Evolutionary conservation across 2,329 filamentous ascomycete species (phyloP).

Genomic region (Colletotrichum cordylinicola): DNA sequence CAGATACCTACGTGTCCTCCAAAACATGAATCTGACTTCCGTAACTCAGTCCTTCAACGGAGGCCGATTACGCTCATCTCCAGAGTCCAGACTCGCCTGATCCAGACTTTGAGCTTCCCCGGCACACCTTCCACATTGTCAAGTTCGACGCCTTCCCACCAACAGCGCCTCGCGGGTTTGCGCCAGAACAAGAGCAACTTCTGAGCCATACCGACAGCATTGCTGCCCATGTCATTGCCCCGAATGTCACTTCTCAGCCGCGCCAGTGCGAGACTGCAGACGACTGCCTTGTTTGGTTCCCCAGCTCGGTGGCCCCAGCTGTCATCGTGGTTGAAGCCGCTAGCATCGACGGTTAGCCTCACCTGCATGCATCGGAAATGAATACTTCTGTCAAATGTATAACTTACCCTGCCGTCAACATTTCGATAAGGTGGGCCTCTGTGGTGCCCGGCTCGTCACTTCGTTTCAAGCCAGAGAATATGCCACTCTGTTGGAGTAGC

Average conservation of each 20-base stretch:
- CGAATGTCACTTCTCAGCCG: slow-evolving; percentile 92
- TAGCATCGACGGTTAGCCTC: slow-evolving; percentile 39
- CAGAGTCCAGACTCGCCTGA: slow-evolving; percentile 95
- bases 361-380: background rate
- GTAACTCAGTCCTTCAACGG: slow-evolving; percentile 51
- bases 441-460: slow-evolving; percentile 97
- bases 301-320: slow-evolving; percentile 96
- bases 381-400: background rate
- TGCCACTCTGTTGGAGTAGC: slow-evolving; percentile 88
- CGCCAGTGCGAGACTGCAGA: slow-evolving; percentile 93
- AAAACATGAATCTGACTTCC: no score
- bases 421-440: slow-evolving; percentile 98
- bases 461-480: slow-evolving; percentile 93
- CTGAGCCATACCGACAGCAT: slow-evolving; percentile 95
- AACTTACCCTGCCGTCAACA: slow-evolving; percentile 96
- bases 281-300: slow-evolving; percentile 97
- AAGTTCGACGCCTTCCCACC: slow-evolving; percentile 98
- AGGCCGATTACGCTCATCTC: slow-evolving; percentile 97
- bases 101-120: slow-evolving; percentile 96
- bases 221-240: slow-evolving; percentile 75
- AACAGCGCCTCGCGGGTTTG: slow-evolving; percentile 94
- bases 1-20: background rate
- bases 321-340: slow-evolving; percentile 96
- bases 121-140: slow-evolving; percentile 89
- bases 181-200: slow-evolving; percentile 98